Percentiles rank a stretch among this genome's conserved stretches.
Conservation (phyloP, 2,329 filamentous ascomycete genomes). For the Calycina herbarum region DNA sequence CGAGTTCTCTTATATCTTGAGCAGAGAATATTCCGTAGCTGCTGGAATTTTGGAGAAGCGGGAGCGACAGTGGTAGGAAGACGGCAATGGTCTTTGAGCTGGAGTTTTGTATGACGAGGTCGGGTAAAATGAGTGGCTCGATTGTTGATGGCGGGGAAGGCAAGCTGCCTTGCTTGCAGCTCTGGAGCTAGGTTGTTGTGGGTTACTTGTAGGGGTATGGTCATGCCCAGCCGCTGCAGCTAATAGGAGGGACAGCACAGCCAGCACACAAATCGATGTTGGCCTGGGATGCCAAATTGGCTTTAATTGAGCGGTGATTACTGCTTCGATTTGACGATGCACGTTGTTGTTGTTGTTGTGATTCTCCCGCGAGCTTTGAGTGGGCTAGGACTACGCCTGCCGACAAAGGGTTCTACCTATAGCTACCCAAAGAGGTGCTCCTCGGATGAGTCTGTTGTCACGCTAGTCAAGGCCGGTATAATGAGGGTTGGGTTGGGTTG, state of each 20-base stretch:
- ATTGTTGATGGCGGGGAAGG: conserved; percentile 4
- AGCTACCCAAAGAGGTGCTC: neutral
- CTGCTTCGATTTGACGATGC: too few relatives aligned
- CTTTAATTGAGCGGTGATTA: too few relatives aligned
- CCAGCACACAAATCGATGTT: too few relatives aligned
- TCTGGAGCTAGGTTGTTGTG: neutral
- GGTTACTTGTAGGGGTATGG: too few relatives aligned
- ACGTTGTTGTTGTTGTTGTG: too few relatives aligned
- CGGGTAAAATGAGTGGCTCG: neutral
- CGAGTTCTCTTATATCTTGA: neutral
- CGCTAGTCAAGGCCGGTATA: neutral
- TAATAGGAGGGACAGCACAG: too few relatives aligned
- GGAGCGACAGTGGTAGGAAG: neutral
- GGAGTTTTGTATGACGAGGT: neutral
- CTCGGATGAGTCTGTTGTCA: neutral
- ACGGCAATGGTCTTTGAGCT: conserved; percentile 1
- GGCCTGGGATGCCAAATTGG: too few relatives aligned
- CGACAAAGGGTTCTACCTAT: too few relatives aligned
- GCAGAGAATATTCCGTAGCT: neutral
- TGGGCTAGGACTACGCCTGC: too few relatives aligned
- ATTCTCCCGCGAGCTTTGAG: too few relatives aligned
- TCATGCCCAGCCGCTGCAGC: too few relatives aligned
- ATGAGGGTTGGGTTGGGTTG: neutral
- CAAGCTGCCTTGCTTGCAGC: neutral
- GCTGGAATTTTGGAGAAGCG: neutral